phyloP scores from a whole-genome alignment of 495 filamentous ascomycete genomes.

The Daldinia bambusicola region DNA sequence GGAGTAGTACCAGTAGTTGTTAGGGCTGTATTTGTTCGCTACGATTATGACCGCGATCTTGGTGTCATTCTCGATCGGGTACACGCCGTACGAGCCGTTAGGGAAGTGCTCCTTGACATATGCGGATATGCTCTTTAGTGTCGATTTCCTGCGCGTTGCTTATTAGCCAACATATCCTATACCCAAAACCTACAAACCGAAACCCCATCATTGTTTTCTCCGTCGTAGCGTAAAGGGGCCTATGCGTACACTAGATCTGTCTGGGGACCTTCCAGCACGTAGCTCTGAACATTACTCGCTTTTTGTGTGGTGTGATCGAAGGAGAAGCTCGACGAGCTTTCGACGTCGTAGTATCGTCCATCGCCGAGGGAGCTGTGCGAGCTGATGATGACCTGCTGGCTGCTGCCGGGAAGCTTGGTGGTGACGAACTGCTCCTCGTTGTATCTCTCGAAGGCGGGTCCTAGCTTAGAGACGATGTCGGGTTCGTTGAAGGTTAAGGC shows the following conservation, averaged over 20 bases:
- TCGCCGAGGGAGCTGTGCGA: slow-evolving; percentile 80
- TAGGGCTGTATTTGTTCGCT: slow-evolving; percentile 95
- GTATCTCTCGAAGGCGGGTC: slow-evolving; percentile 90
- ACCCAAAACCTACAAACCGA: neutral
- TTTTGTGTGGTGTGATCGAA: slow-evolving; percentile 92
- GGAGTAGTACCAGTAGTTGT: slow-evolving; percentile 85
- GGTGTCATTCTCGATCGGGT: slow-evolving; percentile 78
- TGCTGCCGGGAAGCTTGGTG: slow-evolving; percentile 87
- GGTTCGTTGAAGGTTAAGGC: slow-evolving; percentile 77
- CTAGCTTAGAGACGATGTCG: slow-evolving; percentile 72
- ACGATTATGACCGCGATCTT: slow-evolving; percentile 84
- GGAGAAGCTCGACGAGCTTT: slow-evolving; percentile 83
- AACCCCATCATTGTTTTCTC: no score
- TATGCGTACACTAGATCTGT: slow-evolving; percentile 77
- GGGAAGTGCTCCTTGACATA: slow-evolving; percentile 93
- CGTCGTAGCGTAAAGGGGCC: neutral
- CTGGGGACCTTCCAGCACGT: slow-evolving; percentile 81
- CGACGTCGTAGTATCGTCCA: slow-evolving; percentile 88
- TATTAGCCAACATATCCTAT: slow-evolving; percentile 16
- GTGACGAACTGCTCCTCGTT: slow-evolving; percentile 93
- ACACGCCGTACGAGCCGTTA: slow-evolving; percentile 79
- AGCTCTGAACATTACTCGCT: slow-evolving; percentile 82
- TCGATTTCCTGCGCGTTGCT: slow-evolving; percentile 69
- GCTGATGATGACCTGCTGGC: slow-evolving; percentile 88
- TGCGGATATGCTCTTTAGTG: slow-evolving; percentile 77